phyloP scores from a whole-genome alignment of 371 early-diverging fungal species.

The Mortierella sp. region DNA sequence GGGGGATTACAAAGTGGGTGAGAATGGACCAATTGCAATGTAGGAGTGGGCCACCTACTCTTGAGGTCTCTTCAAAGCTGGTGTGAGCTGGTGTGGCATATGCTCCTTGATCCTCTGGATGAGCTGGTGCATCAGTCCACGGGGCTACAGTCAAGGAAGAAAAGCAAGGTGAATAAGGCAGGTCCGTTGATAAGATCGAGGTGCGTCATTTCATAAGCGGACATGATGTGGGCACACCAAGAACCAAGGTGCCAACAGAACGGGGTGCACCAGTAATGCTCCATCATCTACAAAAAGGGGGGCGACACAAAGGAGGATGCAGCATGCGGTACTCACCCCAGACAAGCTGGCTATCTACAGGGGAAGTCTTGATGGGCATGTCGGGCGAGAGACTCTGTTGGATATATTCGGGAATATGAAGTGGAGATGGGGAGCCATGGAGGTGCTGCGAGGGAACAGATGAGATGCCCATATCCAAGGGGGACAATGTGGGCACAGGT shows the following conservation, averaged over 20 bases:
- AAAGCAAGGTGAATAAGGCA: neutral
- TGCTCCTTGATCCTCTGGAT: conserved; percentile 20
- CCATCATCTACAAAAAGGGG: neutral
- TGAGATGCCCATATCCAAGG: conserved; percentile 27
- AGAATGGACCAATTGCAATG: no score
- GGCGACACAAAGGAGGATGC: neutral
- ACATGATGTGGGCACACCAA: no score
- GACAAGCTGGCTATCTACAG: conserved; percentile 29
- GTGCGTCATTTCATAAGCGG: neutral
- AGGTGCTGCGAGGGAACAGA: conserved; percentile 20
- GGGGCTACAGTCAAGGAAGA: conserved; percentile 23
- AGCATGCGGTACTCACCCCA: conserved; percentile 47
- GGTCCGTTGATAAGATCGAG: neutral
- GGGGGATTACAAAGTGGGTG: neutral
- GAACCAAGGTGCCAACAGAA: neutral
- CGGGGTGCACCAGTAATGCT: neutral
- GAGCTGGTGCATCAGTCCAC: conserved; percentile 29
- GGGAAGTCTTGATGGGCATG: conserved; percentile 47
- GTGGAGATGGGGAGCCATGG: conserved; percentile 33
- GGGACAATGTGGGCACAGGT: conserved; percentile 47
- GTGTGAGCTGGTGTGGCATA: conserved; percentile 44
- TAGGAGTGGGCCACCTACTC: conserved; percentile 19
- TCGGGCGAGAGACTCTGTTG: conserved; percentile 47
- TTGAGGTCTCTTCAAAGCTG: conserved; percentile 43
- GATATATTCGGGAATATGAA: conserved; percentile 39